Evolutionary conservation across 305 asterid genomes (phyloP), one percentile per base, ranked within the genome.

Genomic region (Solanum hybrid): DNA sequence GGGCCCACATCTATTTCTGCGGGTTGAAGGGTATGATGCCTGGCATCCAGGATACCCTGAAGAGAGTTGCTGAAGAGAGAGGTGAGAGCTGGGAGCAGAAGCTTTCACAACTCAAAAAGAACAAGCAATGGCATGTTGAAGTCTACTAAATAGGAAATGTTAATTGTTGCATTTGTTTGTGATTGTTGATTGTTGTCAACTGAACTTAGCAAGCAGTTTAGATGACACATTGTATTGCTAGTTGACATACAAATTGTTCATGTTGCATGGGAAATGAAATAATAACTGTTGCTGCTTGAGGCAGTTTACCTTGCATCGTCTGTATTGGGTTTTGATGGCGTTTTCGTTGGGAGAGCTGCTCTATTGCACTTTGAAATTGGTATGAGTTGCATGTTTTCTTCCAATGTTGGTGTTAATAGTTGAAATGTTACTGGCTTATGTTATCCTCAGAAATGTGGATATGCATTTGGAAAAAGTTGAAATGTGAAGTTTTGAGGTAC

Each of bases 1-100:
- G 99, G 85, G 98, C 98, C 4, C 99, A 97, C 92, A 95, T 96
- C 32, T 97, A 97, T 91, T 97, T 97, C 94, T 97, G 99, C 45
- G 99, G 98, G 93, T 96, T 97, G 39, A 96, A 96, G 90, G 99
- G 99, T 81, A 97, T 97, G 99, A 97, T 97, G 99, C 98, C 98
- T 0, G 99, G 99, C 89, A 97, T 97, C 90, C 99, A 97, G 86
- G 99, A 95, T 15, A 97, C 99, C 7, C 91, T 97, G 91, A 97
- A 93, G 94, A 95, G 93, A 93, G 99, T 96, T 39, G 98, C 99
- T 4, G 98, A 93, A 92, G 89, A 91, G 93, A 93, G 98, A 81
- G 99, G 98, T 78, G 99, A 97, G 91, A 96, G 94, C 89, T 97
- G 99, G 99, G 99, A 96, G 9, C 92, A 93, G 94, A 96, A 95